Evolutionary conservation across 2,329 filamentous ascomycete genomes (phyloP), one percentile per base, ranked within the genome.

Genomic region (Xenoacremonium recifei): DNA sequence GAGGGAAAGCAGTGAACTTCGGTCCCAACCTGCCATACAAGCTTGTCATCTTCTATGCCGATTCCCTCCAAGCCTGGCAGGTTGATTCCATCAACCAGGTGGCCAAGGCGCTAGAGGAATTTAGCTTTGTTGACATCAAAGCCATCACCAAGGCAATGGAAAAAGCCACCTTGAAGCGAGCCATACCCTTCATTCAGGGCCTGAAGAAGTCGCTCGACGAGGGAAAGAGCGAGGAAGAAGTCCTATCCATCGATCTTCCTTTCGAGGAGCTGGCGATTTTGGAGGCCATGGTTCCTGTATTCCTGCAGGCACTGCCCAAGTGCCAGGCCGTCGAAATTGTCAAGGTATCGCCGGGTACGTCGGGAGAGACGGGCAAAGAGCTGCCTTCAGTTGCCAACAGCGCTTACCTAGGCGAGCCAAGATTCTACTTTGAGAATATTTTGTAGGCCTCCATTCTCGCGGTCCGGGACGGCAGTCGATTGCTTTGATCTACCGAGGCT

Each of bases 21-120:
- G 91, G 97, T 67, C 89, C 91, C 30, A 90, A 89, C 70, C 86
- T 90, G 70, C 83, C 89, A 49, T 97, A 96, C 79, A 89, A 87
- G 71, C 80, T 97, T 52, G 90, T 85, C 39, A 86, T 99, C 60
- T 96, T 83, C 71, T 80, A 84, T 37, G 88, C 89, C 6, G 79
- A 82, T 55, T 80, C 80, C 47, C 96, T 87, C 73, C 93, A 93
- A 0, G 76, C 76, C 12, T 97, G 93, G 93, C 93, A 99, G 68
- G 84, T 89, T 58, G 77, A 87, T 47, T 65, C 76, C 15, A 62
- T 59, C 48, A 80, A 70, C 51, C 73, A 87, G 50, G 70, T 72
- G 9, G 69, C 87, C 51, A 84, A 95, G 51, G 77, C 86, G 58
- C n/a, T n/a, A n/a, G n/a, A n/a, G n/a, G n/a, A n/a, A n/a, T n/a